Base-by-base conservation (phyloP, 345 rosid genomes). In the Populus deltoides region DNA sequence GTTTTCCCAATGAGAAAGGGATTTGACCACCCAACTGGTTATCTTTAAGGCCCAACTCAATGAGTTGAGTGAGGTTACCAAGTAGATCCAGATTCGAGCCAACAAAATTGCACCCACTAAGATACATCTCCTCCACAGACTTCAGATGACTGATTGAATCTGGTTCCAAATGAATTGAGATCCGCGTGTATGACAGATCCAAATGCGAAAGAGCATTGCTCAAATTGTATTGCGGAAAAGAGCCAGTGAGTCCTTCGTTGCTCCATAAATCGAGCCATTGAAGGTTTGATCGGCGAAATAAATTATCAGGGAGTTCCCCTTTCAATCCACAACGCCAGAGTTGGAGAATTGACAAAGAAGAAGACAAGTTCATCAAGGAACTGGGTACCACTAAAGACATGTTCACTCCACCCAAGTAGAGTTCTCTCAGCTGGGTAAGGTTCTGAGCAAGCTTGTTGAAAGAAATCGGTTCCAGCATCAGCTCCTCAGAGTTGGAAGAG, bases 301-400 rank as follows among this genome's bases (percentile, higher is more conserved):
- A n/a, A 18, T 4, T 9, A 4, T 35, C 36, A 8, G 81, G 82
- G 12, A 80, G 66, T 13, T 49, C 17, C 61, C 87, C 85, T n/a
- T 4, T 13, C 74, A 84, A 55, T 11, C 1, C 10, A 67, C 65
- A 79, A 0, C 11, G 0, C 1, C 0, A 0, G 0, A 84, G 67
- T 13, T 11, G 8, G 11, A 81, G 27, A 33, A 67, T 61, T 10
- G 39, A 27, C 11, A 80, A 61, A 70, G 80, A 72, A 43, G 45
- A 25, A 25, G 83, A 74, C 7, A 83, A 43, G 41, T 83, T 72
- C 5, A 22, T 8, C 1, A 83, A 65, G 39, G 41, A 68, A 12
- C 22, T 12, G 2, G 70, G 73, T 36, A 8, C 55, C 31, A 73
- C 18, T 5, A 31, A 68, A 24, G 78, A 76, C 83, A 83, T 47